Conservation (phyloP, 257 asterid genomes). For the Nemophila menziesii region DNA sequence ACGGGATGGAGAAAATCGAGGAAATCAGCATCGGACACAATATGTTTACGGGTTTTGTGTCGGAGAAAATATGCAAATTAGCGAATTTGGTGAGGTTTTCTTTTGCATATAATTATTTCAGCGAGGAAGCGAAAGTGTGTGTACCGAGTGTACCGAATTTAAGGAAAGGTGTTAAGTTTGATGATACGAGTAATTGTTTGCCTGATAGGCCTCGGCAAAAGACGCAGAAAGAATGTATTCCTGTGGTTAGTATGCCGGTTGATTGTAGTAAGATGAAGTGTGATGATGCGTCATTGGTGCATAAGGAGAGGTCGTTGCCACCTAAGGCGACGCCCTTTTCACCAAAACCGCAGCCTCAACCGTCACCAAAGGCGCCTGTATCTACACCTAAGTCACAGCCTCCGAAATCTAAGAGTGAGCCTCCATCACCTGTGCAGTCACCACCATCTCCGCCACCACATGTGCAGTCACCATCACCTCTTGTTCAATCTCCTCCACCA, state of each 20-base stretch:
- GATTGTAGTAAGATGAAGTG: slow-evolving; percentile 23
- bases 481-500: background rate
- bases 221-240: slow-evolving; percentile 14
- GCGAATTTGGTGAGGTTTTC: slow-evolving; percentile 16
- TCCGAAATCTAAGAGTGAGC: background rate
- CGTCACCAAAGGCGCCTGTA: background rate
- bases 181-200: slow-evolving; percentile 24
- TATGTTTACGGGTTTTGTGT: slow-evolving; percentile 18
- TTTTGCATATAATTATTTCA: slow-evolving; percentile 19
- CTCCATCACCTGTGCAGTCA: background rate
- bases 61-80: slow-evolving; percentile 17
- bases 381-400: background rate
- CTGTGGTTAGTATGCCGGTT: slow-evolving; percentile 17
- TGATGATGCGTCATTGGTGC: background rate
- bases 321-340: background rate
- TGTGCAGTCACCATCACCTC: background rate
- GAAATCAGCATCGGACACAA: slow-evolving; percentile 18
- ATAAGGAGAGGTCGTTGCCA: background rate
- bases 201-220: slow-evolving; percentile 18
- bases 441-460: slow-evolving; percentile 7
- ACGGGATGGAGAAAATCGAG: slow-evolving; percentile 15
- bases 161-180: slow-evolving; percentile 4
- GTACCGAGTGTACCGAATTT: background rate
- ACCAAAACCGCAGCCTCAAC: background rate
- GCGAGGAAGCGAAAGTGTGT: slow-evolving; percentile 15